Conservation (phyloP, 352 stramenopile species). For the Phytopythium mirpurense region DNA sequence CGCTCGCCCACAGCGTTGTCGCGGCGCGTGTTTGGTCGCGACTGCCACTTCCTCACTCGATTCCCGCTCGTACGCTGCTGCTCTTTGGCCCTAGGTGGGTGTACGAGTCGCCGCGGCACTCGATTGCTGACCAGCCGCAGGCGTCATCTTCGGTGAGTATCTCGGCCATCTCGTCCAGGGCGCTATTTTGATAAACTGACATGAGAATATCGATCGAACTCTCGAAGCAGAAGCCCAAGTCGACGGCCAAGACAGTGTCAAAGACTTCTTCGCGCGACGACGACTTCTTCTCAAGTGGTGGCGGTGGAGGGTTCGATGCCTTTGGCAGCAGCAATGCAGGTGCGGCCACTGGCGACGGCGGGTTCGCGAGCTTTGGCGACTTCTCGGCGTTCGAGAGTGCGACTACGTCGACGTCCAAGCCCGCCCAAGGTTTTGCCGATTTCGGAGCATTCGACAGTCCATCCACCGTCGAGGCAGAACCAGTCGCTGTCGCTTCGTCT, state of each 20-base stretch:
- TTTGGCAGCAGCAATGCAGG: slow-evolving; percentile 13
- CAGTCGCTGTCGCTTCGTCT: slow-evolving; percentile 15
- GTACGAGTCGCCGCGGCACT: slow-evolving; percentile 62
- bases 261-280: slow-evolving; percentile 14
- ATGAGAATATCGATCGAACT: background rate
- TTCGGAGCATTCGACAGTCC: slow-evolving; percentile 31
- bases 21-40: background rate
- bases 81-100: slow-evolving; percentile 43
- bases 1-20: no score
- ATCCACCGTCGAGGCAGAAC: slow-evolving; percentile 12
- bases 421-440: slow-evolving; percentile 22
- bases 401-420: background rate
- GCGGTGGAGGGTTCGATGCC: slow-evolving; percentile 32
- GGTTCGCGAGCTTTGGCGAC: slow-evolving; percentile 63
- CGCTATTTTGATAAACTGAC: background rate
- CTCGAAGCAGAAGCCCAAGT: slow-evolving; percentile 29
- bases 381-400: slow-evolving; percentile 40
- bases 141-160: slow-evolving; percentile 29
- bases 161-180: no score
- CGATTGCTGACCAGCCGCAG: slow-evolving; percentile 29
- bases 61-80: background rate
- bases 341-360: slow-evolving; percentile 15
- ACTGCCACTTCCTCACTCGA: background rate
- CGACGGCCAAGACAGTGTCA: slow-evolving; percentile 33
- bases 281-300: slow-evolving; percentile 36